phyloP scores from a whole-genome alignment of 306 rosid genomes.

The Datisca glomerata region DNA sequence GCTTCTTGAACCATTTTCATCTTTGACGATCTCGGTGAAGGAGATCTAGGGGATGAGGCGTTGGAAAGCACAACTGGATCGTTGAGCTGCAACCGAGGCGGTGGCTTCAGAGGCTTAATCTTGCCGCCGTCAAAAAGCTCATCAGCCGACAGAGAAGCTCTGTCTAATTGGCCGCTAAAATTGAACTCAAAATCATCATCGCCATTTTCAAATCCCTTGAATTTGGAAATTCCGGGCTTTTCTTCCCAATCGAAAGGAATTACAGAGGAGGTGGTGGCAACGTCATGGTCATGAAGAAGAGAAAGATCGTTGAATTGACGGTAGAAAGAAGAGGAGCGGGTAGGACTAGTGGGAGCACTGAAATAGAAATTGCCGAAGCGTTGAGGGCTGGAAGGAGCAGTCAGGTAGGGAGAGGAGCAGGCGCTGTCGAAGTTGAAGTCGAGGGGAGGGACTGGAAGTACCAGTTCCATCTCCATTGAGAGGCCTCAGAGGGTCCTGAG shows the following conservation, averaged over 20 bases:
- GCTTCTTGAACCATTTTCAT: slow-evolving; percentile 28
- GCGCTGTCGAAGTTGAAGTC: slow-evolving; percentile 63
- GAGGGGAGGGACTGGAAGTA: slow-evolving; percentile 11
- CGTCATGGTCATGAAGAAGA: background rate
- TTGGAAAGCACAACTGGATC: background rate
- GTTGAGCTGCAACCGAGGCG: slow-evolving; percentile 19
- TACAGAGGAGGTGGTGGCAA: slow-evolving; percentile 17
- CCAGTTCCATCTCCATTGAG: slow-evolving; percentile 30
- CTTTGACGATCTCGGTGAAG: slow-evolving; percentile 13
- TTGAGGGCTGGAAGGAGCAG: slow-evolving; percentile 89
- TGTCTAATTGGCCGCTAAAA: slow-evolving; percentile 17
- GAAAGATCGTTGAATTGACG: slow-evolving; percentile 10
- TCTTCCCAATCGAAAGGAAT: slow-evolving; percentile 56
- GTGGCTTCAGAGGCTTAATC: slow-evolving; percentile 40
- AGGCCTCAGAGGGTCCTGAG: too few relatives aligned
- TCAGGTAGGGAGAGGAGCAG: slow-evolving; percentile 70
- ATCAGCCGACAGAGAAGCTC: slow-evolving; percentile 35
- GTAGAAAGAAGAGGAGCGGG: slow-evolving; percentile 30
- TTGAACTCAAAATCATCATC: slow-evolving; percentile 32
- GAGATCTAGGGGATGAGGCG: slow-evolving; percentile 9
- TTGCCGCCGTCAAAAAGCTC: slow-evolving; percentile 57
- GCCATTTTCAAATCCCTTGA: slow-evolving; percentile 1
- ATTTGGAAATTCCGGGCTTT: slow-evolving; percentile 41
- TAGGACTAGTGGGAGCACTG: slow-evolving; percentile 88
- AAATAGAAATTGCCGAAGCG: slow-evolving; percentile 47